phyloP scores from a whole-genome alignment of 352 stramenopile genomes.

The Plasmopara viticola region DNA sequence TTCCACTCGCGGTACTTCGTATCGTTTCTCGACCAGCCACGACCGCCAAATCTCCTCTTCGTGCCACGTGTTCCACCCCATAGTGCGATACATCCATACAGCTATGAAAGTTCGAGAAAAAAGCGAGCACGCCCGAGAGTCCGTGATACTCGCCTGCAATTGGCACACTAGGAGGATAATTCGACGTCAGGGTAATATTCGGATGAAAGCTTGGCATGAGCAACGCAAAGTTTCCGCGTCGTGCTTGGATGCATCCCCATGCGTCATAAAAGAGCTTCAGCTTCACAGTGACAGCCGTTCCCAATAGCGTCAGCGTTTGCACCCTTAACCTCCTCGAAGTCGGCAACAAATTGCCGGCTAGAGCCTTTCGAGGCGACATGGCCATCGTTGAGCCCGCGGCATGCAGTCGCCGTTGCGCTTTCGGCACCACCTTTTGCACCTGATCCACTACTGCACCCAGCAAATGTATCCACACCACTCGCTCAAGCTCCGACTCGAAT shows the following conservation, averaged over 20 bases:
- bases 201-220: conserved; percentile 72
- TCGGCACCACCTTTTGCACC: conserved; percentile 32
- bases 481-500: conserved; percentile 63
- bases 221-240: conserved; percentile 74
- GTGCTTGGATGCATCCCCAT: conserved; percentile 63
- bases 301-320: conserved; percentile 44
- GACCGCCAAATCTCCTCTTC: conserved; percentile 63
- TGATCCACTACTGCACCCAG: conserved; percentile 59
- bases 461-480: conserved; percentile 69
- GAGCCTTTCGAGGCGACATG: conserved; percentile 14
- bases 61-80: conserved; percentile 58
- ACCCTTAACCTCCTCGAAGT: conserved; percentile 17
- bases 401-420: conserved; percentile 26
- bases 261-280: conserved; percentile 66
- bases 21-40: conserved; percentile 76
- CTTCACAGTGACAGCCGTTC: conserved; percentile 50
- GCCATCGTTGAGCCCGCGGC: conserved; percentile 17
- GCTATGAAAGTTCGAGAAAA: conserved; percentile 65
- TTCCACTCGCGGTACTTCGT: conserved; percentile 53
- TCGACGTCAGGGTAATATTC: conserved; percentile 70
- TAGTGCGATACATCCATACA: conserved; percentile 70
- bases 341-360: conserved; percentile 16
- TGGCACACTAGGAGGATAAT: conserved; percentile 63
- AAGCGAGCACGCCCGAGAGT: conserved; percentile 52
- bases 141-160: conserved; percentile 69